Evolutionary conservation across 208 protist species (phyloP), one percentile per base, ranked within the genome.

Genomic region (Trypanosomatidae sp.): DNA sequence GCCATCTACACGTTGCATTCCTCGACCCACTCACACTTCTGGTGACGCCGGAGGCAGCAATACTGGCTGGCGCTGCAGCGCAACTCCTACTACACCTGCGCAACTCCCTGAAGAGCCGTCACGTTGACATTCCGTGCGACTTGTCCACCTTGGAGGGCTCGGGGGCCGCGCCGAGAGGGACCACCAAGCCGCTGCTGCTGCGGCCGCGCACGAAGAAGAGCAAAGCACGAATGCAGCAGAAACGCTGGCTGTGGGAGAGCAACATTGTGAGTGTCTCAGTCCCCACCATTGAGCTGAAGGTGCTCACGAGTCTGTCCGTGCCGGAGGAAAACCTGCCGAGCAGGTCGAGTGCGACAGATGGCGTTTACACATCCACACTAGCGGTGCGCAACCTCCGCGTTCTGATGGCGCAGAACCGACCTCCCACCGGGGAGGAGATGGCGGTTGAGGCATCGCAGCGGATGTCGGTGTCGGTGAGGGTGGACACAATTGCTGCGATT

Each of bases 201-300:
- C 62, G 71, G 12, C 76, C 71, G 41, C 71, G 44, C 39, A 44
- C 44, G 0, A 74, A 76, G 58, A 88, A 82, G 64, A 96, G 92
- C 69, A 81, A 77, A 13, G 84, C 65, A 6, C 88, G 92, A 30
- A 82, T 64, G 13, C 86, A 90, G 62, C 90, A 95, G 81, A 95
- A 93, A 77, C 88, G 82, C 13, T 97, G 92, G 92, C 77, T 87
- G 17, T 87, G 81, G 47, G 87, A 92, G 71, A 87, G 88, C 59
- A 80, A 76, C 58, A 89, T 97, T 53, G 46, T 85, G n/a, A 94
- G 87, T 55, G 73, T 88, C 5, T 56, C 83, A 22, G 66, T 94
- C 28, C 90, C 90, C 25, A 89, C 82, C 15, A 70, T 94, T 8
- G 88, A 95, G 83, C 64, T 88, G 49, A 93, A 92, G 80, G 22